phyloP scores from a whole-genome alignment of 805 yeast species.

The Maudiozyma bulderi region DNA sequence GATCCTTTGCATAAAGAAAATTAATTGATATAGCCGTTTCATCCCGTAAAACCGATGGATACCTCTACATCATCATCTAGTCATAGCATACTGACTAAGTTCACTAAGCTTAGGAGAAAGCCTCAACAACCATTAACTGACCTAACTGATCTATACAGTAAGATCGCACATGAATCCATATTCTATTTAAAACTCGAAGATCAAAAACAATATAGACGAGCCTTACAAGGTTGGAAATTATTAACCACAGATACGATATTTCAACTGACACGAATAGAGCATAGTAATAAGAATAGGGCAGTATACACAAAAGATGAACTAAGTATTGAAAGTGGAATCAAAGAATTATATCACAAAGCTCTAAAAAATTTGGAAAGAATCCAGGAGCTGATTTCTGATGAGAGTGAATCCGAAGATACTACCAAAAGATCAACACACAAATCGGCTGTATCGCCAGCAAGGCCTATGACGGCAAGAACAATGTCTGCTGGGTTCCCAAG shows the following conservation, averaged over 20 bases:
- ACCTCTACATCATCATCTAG: background rate
- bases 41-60: too few species aligned
- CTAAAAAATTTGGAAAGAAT: slow-evolving; percentile 34
- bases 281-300: slow-evolving; percentile 26
- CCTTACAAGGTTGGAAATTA: slow-evolving; percentile 65
- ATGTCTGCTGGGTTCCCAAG: slow-evolving; percentile 12
- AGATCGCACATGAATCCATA: slow-evolving; percentile 50
- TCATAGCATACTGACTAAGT: slow-evolving; percentile 10
- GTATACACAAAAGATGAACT: slow-evolving; percentile 38
- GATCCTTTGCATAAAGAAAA: too few species aligned
- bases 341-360: slow-evolving; percentile 31
- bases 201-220: slow-evolving; percentile 39
- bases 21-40: too few species aligned
- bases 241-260: slow-evolving; percentile 53
- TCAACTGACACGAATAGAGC: slow-evolving; percentile 45
- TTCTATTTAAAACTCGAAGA: slow-evolving; percentile 52
- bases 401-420: slow-evolving; percentile 3
- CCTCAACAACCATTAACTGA: slow-evolving; percentile 54
- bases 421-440: background rate
- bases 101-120: slow-evolving; percentile 36
- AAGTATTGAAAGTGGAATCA: slow-evolving; percentile 32
- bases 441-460: background rate
- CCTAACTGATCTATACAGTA: slow-evolving; percentile 51
- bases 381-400: slow-evolving; percentile 7
- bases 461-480: slow-evolving; percentile 9